A percentile compares a stretch with the other conserved stretches of the same genome.
Evolutionary conservation across 2,329 filamentous ascomycete species (phyloP).

Genomic region (Aspergillus sp.): DNA sequence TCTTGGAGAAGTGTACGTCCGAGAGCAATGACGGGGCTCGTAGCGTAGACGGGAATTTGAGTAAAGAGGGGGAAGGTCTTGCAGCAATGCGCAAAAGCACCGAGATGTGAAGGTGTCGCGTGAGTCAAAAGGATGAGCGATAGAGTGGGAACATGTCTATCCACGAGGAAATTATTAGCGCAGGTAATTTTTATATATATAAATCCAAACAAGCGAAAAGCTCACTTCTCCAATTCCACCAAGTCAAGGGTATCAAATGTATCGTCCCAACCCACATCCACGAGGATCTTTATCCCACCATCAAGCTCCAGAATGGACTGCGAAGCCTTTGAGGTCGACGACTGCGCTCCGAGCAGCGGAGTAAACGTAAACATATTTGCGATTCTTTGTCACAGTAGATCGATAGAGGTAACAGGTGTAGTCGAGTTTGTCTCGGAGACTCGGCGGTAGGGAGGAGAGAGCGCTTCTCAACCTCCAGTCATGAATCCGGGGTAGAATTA

Average conservation of each 20-base stretch:
- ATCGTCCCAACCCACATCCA: constrained; percentile 96
- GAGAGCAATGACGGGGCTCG: constrained; percentile 85
- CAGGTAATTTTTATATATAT: constrained; percentile 1
- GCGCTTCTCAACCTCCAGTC: constrained; percentile 4
- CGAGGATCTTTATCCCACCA: constrained; percentile 88
- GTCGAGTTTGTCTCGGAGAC: constrained; percentile 1
- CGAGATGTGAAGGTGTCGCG: constrained; percentile 84
- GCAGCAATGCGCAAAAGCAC: constrained; percentile 93
- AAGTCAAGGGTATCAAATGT: constrained; percentile 78
- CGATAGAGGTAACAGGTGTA: constrained; percentile 2
- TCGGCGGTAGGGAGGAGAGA: neutral
- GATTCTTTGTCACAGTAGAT: neutral
- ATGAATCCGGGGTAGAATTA: constrained; percentile 4
- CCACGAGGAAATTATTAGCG: constrained; percentile 5
- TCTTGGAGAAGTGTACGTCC: constrained; percentile 88
- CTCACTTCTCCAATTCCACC: constrained; percentile 82
- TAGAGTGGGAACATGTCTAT: constrained; percentile 80
- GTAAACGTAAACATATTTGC: constrained; percentile 88
- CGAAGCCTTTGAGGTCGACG: constrained; percentile 71
- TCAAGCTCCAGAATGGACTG: constrained; percentile 97
- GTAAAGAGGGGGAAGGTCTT: constrained; percentile 91
- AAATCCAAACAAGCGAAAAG: constrained; percentile 4
- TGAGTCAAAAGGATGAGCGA: constrained; percentile 94
- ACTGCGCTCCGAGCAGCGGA: constrained; percentile 84
- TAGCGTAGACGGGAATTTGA: constrained; percentile 91